phyloP scores from a whole-genome alignment of 2,329 filamentous ascomycete species.

The Aspergillus terreus region DNA sequence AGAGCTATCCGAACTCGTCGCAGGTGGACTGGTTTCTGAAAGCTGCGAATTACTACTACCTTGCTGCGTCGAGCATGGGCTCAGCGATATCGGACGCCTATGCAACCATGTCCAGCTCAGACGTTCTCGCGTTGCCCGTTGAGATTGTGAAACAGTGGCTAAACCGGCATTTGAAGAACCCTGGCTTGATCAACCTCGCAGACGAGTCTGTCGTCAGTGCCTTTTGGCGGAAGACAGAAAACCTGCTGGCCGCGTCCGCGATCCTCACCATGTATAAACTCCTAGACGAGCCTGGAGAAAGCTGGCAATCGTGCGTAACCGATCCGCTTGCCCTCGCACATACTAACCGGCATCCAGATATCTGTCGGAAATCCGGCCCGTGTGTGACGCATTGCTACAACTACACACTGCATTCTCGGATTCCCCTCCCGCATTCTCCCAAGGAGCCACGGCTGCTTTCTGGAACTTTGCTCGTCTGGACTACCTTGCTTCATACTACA shows the following conservation, averaged over 20 bases:
- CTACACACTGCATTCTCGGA: constrained; percentile 12
- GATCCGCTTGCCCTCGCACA: too few relatives aligned
- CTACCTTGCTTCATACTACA: constrained; percentile 59
- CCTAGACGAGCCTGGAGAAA: constrained; percentile 56
- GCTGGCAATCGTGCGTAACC: constrained; percentile 50
- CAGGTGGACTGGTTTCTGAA: constrained; percentile 58
- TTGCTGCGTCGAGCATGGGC: constrained; percentile 51
- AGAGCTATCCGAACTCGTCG: constrained; percentile 46
- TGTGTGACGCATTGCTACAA: constrained; percentile 48
- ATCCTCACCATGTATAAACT: constrained; percentile 63
- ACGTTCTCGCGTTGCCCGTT: constrained; percentile 28
- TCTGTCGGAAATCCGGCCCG: constrained; percentile 56
- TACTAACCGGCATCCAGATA: constrained; percentile 39
- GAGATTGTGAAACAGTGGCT: constrained; percentile 26
- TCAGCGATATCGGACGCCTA: constrained; percentile 32
- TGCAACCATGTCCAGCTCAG: constrained; percentile 26
- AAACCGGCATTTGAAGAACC: constrained; percentile 13
- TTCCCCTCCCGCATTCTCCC: constrained; percentile 36
- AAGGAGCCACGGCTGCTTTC: constrained; percentile 55
- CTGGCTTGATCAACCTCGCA: neutral
- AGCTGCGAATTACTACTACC: constrained; percentile 59
- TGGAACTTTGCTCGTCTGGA: constrained; percentile 64
- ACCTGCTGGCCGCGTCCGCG: constrained; percentile 57
- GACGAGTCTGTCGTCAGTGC: constrained; percentile 11
- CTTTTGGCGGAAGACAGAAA: constrained; percentile 49